Percentiles rank a stretch among this genome's conserved stretches.
Evolutionary conservation across 805 yeast genomes (phyloP).

Genomic region (Ogataea degrootiae): DNA sequence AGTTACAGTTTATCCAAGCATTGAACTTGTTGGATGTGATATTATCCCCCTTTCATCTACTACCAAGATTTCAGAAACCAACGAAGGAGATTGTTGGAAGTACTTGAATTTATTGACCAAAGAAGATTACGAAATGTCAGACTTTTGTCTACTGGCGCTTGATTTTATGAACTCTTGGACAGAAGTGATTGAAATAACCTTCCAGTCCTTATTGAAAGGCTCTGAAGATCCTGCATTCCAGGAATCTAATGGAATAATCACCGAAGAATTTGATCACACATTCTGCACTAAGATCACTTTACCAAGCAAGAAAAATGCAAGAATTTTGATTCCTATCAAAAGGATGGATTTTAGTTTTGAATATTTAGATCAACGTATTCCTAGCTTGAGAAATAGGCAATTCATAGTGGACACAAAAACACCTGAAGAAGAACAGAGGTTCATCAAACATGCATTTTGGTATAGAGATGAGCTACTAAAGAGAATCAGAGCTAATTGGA

Average conservation of each 20-base stretch:
- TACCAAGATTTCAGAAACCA: slow-evolving; percentile 24
- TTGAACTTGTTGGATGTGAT: slow-evolving; percentile 74
- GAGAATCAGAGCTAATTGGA: slow-evolving; percentile 66
- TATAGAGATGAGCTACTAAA: slow-evolving; percentile 61
- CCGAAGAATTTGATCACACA: slow-evolving; percentile 10
- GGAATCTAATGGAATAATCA: slow-evolving; percentile 17
- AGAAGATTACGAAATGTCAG: slow-evolving; percentile 35
- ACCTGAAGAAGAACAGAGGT: slow-evolving; percentile 50
- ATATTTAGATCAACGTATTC: slow-evolving; percentile 51
- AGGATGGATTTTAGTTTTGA: slow-evolving; percentile 43
- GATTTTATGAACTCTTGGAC: slow-evolving; percentile 84
- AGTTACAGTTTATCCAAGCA: slow-evolving; percentile 65
- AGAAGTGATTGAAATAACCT: slow-evolving; percentile 38
- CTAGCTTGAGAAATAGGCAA: slow-evolving; percentile 67
- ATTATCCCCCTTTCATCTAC: slow-evolving; percentile 50
- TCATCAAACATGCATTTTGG: slow-evolving; percentile 74
- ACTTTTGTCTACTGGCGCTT: slow-evolving; percentile 59
- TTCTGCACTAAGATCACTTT: slow-evolving; percentile 15
- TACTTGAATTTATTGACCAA: slow-evolving; percentile 29
- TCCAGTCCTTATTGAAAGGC: slow-evolving; percentile 21
- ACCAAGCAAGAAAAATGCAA: slow-evolving; percentile 28
- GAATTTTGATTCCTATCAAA: slow-evolving; percentile 69
- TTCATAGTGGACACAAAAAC: slow-evolving; percentile 55
- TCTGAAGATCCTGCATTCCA: slow-evolving; percentile 20
- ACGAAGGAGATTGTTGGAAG: slow-evolving; percentile 25